These are phyloP conservation scores for Panicum hallii DNA, from an alignment of 202 grass and related monocot species.

Conservation along the genomic window DNA sequence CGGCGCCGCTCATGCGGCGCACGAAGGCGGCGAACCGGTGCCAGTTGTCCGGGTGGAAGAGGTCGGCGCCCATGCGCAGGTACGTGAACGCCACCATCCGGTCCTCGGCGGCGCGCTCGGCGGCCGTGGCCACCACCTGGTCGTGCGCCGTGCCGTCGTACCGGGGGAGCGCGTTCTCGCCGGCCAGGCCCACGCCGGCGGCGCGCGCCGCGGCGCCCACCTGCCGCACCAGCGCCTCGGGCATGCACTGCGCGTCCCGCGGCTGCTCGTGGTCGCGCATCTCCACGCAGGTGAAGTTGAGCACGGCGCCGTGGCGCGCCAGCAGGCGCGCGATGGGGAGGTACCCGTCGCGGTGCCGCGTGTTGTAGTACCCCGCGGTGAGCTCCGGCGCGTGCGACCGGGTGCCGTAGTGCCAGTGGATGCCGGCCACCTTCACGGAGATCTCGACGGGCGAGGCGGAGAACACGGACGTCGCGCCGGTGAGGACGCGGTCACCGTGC, in stretches of 20 bases:
- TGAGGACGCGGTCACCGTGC: conserved; percentile 75
- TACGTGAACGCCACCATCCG: conserved; percentile 89
- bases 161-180: conserved; percentile 81
- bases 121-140: conserved; percentile 63
- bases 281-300: conserved; percentile 94
- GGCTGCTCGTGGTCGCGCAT: conserved; percentile 90
- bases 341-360: conserved; percentile 71
- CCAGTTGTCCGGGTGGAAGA: conserved; percentile 80
- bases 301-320: conserved; percentile 67
- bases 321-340: conserved; percentile 59
- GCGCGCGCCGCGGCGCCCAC: conserved; percentile 61
- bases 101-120: conserved; percentile 41
- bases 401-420: conserved; percentile 93
- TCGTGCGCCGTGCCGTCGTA: conserved; percentile 80
- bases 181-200: conserved; percentile 60
- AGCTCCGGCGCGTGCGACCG: conserved; percentile 80
- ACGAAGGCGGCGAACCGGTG: conserved; percentile 73
- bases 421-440: conserved; percentile 83
- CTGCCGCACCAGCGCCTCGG: conserved; percentile 72
- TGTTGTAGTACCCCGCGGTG: conserved; percentile 87
- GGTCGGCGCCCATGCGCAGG: conserved; percentile 67
- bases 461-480: conserved; percentile 60
- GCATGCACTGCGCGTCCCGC: conserved; percentile 63
- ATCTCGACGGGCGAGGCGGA: conserved; percentile 41
- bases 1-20: conserved; percentile 52